Base-by-base conservation (phyloP, 2,329 filamentous ascomycete species). In the Xylariaceae sp. region DNA sequence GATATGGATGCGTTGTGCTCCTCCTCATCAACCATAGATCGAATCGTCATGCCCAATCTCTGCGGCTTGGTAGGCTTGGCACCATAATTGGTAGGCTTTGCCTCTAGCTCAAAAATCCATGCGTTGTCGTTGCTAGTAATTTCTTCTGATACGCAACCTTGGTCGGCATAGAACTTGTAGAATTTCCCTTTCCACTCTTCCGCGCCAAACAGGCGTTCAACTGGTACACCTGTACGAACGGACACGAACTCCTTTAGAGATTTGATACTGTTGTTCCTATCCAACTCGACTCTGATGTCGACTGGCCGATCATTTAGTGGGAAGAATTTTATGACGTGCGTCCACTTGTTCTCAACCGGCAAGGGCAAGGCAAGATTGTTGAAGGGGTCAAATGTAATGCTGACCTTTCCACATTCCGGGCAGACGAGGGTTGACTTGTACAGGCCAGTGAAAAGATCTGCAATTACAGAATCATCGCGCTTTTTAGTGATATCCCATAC, bases 361-460 rank as follows among this genome's bases (percentile, higher is more conserved):
- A 99, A 78, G 54, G 96, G 95, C 20, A 99, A 78, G 0, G 95
- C 97, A 56, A 99, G 77, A 63, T 96, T 95, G 73, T 92, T 97
- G 79, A 96, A 99, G 0, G 95, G 95, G 71, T 99, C 95, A 69
- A 99, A 99, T 0, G 95, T 98, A 67, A 99, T 96, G 82, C 93
- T 97, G 74, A 98, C 89, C 76, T 98, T 99, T 65, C 89, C 83
- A 72, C 95, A 99, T 7, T 83, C 84, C 0, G 95, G 95, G 70
- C 95, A 99, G 61, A 95, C 89, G 61, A 99, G 83, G 0, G 93
- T 98, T 44, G 96, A 98, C 77, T 98, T 97, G 82, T 98, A 99
- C 82, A 98, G 91, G 61, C 95, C 95, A 20, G 91, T 96, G 73
- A 99, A 99, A 10, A 99, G 81, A 70, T 99, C 95, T 54, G 91